Conservation (phyloP, 805 yeast genomes). For the Saccharomycopsis selenospora region DNA sequence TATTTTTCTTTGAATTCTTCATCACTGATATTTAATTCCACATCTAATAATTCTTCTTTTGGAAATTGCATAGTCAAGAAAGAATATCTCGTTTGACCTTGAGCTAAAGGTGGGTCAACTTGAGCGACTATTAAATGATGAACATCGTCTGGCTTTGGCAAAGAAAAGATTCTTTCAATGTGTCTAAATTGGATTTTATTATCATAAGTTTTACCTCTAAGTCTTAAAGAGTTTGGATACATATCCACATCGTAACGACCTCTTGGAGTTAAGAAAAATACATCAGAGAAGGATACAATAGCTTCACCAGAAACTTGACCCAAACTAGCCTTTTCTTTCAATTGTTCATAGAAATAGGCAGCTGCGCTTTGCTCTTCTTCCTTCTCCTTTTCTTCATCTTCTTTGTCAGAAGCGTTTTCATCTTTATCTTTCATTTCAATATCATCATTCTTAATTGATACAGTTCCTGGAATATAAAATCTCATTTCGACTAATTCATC, state of each 20-base stretch:
- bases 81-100: conserved; percentile 96
- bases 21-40: conserved; percentile 79
- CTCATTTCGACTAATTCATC: conserved; percentile 95
- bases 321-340: conserved; percentile 88
- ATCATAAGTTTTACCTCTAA: conserved; percentile 96
- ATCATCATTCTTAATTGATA: conserved; percentile 40
- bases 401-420: conserved; percentile 26
- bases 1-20: conserved; percentile 72
- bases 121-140: conserved; percentile 85
- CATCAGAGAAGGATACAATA: conserved; percentile 85
- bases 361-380: conserved; percentile 62
- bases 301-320: conserved; percentile 95
- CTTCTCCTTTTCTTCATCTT: conserved; percentile 30
- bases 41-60: conserved; percentile 84
- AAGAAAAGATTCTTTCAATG: conserved; percentile 80
- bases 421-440: conserved; percentile 34
- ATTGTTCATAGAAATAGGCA: conserved; percentile 76
- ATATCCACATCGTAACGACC: conserved; percentile 97
- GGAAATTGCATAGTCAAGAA: conserved; percentile 85
- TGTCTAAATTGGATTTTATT: conserved; percentile 89
- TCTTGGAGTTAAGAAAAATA: conserved; percentile 91
- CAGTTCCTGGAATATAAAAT: conserved; percentile 86
- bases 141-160: conserved; percentile 91
- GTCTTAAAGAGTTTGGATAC: conserved; percentile 77
- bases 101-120: conserved; percentile 94